A percentile compares a stretch with the other conserved stretches of the same genome.
Conservation (phyloP, 306 rosid species). For the Castanopsis chinensis region DNA sequence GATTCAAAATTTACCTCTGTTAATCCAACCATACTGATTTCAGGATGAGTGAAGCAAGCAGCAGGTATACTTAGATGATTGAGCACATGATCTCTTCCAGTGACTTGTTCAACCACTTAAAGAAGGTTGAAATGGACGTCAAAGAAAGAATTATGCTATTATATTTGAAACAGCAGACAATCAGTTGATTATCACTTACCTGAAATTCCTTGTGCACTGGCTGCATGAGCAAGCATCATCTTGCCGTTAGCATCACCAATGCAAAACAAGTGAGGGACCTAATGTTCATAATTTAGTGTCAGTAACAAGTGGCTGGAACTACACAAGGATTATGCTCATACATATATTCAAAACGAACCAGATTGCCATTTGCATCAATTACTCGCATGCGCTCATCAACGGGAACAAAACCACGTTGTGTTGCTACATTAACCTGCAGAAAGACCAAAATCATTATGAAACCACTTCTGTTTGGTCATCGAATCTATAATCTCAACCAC, state of each 20-base stretch:
- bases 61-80: slow-evolving; percentile 95
- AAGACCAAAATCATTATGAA: slow-evolving; percentile 13
- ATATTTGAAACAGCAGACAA: neutral
- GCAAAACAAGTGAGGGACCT: slow-evolving; percentile 91
- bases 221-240: slow-evolving; percentile 99
- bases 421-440: slow-evolving; percentile 72
- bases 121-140: slow-evolving; percentile 12
- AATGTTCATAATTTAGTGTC: slow-evolving; percentile 30
- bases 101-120: slow-evolving; percentile 91
- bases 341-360: slow-evolving; percentile 50
- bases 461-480: slow-evolving; percentile 4
- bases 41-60: slow-evolving; percentile 96
- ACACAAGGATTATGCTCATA: slow-evolving; percentile 1
- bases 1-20: slow-evolving; percentile 59
- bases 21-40: slow-evolving; percentile 94
- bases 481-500: slow-evolving; percentile 6
- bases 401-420: slow-evolving; percentile 90
- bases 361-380: slow-evolving; percentile 73
- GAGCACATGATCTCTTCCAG: slow-evolving; percentile 90
- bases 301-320: slow-evolving; percentile 18
- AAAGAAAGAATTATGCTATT: neutral
- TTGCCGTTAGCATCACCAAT: slow-evolving; percentile 97
- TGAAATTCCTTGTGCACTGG: slow-evolving; percentile 97
- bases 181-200: slow-evolving; percentile 36
- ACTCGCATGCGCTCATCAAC: slow-evolving; percentile 92